Evolutionary conservation across 2,329 filamentous ascomycete genomes (phyloP), one percentile per base, ranked within the genome.

Genomic region (Macrophomina pseudophaseolina): DNA sequence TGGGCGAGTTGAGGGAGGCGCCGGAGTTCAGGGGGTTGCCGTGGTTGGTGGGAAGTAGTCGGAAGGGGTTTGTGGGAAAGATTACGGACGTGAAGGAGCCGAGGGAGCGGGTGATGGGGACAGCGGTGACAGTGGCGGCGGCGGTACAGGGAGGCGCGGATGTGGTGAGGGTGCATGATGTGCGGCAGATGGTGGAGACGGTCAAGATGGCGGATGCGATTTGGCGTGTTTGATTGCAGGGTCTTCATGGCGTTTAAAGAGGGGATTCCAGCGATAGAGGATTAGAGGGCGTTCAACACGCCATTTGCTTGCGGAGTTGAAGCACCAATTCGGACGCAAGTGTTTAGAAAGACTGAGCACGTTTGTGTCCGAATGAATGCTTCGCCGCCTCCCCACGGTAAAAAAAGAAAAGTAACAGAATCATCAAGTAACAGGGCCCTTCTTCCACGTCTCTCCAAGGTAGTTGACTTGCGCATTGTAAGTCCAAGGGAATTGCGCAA

Each of bases 91-190:
- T 93, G 1, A 79, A 86, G 68, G 86, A 88, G 71, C 87, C 93
- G 0, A 85, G 83, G 68, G 87, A 93, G 71, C 86, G 94, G 69
- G 84, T 86, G 8, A 95, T 90, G 88, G 95, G 95, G 11, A 98
- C 95, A 2, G 94, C 93, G 11, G 93, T 92, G 11, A 92, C 93
- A 0, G 91, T 98, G 8, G 90, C 91, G 3, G 93, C 93, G 6
- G 92, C 93, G 53, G 86, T 99, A 35, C 88, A 90, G 68, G 92
- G 92, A 6, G 95, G 95, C 2, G 94, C 94, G 30, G 94, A 98
- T 81, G 88, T 99, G 67, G 90, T 98, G 53, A 85, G 95, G 62
- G 93, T 99, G 49, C 95, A 99, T 80, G 94, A 98, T 81, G 91
- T 94, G 14, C 80, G 83, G 66, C 91, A 95, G 82, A 98, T 98